Conservation (phyloP, 1,284 basidiomycete genomes). For the Schizopora paradoxa region DNA sequence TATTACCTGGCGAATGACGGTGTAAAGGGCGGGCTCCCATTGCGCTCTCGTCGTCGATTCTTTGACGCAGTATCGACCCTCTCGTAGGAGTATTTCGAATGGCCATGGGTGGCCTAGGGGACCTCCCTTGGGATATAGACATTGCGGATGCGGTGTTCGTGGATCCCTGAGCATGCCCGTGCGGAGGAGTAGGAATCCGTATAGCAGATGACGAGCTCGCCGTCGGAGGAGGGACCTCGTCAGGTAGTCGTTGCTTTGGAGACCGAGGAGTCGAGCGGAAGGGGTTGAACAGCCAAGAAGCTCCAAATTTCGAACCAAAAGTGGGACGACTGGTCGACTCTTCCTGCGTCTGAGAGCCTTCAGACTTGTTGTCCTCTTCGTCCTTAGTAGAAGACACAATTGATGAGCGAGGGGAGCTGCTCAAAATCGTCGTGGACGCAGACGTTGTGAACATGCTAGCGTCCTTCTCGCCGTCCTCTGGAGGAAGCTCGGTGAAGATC, state of each 20-base stretch:
- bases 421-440: constrained; percentile 33
- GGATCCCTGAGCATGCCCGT: constrained; percentile 25
- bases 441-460: constrained; percentile 28
- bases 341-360: not conserved
- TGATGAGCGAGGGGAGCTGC: constrained; percentile 67
- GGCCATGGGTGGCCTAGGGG: constrained; percentile 14
- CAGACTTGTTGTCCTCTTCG: constrained; percentile 12
- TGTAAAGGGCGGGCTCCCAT: constrained; percentile 11
- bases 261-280: constrained; percentile 57
- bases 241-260: constrained; percentile 49
- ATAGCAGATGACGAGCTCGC: constrained; percentile 24
- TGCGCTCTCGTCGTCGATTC: constrained; percentile 14
- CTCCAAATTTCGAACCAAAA: constrained; percentile 55
- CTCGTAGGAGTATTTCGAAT: constrained; percentile 16
- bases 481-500: constrained; percentile 44
- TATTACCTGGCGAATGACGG: constrained; percentile 8
- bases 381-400: constrained; percentile 38
- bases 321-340: constrained; percentile 18
- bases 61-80: constrained; percentile 14
- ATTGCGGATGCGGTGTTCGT: constrained; percentile 18
- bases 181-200: constrained; percentile 17
- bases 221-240: constrained; percentile 45
- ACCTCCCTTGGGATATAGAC: constrained; percentile 22
- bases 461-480: constrained; percentile 29
- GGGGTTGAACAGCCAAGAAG: constrained; percentile 71